A percentile compares a stretch with the other conserved stretches of the same genome.
Conservation (phyloP, 768 basidiomycete species). For the Xerocomus brunneocitrinus region DNA sequence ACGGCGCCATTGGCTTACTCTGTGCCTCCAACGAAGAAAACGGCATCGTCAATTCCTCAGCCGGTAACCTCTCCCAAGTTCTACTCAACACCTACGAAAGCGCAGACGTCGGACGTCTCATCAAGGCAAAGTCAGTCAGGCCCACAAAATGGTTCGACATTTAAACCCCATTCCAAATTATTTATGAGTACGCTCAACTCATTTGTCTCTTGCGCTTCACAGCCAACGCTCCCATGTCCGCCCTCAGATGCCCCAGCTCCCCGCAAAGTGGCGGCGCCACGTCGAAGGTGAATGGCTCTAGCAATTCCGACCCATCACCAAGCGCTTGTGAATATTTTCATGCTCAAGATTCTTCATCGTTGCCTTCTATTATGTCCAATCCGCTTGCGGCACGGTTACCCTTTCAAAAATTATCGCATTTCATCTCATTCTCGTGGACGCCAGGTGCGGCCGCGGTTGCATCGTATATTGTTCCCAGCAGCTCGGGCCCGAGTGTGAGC, state of each 20-base stretch:
- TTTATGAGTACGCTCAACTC: slow-evolving; percentile 58
- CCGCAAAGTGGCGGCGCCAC: slow-evolving; percentile 22
- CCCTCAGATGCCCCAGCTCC: slow-evolving; percentile 38
- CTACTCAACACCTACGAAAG: slow-evolving; percentile 26
- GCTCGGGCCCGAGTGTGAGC: slow-evolving; percentile 9
- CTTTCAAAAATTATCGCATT: slow-evolving; percentile 55
- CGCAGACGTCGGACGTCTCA: slow-evolving; percentile 35
- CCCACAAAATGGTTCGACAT: slow-evolving; percentile 57
- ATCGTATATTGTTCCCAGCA: slow-evolving; percentile 21
- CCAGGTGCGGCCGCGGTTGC: slow-evolving; percentile 34
- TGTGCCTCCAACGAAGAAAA: slow-evolving; percentile 51
- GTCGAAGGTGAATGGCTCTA: slow-evolving; percentile 30
- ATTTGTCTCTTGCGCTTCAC: slow-evolving; percentile 37
- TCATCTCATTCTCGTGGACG: slow-evolving; percentile 54
- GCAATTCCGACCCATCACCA: slow-evolving; percentile 9
- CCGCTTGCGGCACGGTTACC: slow-evolving; percentile 54
- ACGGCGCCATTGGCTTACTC: slow-evolving; percentile 21
- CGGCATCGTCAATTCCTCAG: slow-evolving; percentile 62
- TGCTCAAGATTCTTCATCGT: slow-evolving; percentile 33
- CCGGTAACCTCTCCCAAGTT: slow-evolving; percentile 40
- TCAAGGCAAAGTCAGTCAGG: slow-evolving; percentile 22
- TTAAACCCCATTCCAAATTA: slow-evolving; percentile 46
- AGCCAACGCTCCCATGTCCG: slow-evolving; percentile 26
- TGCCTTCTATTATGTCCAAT: slow-evolving; percentile 47
- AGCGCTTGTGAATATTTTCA: slow-evolving; percentile 24